Conservation (phyloP, 2,329 filamentous ascomycete species). For the Cercospora zeae-maydis region DNA sequence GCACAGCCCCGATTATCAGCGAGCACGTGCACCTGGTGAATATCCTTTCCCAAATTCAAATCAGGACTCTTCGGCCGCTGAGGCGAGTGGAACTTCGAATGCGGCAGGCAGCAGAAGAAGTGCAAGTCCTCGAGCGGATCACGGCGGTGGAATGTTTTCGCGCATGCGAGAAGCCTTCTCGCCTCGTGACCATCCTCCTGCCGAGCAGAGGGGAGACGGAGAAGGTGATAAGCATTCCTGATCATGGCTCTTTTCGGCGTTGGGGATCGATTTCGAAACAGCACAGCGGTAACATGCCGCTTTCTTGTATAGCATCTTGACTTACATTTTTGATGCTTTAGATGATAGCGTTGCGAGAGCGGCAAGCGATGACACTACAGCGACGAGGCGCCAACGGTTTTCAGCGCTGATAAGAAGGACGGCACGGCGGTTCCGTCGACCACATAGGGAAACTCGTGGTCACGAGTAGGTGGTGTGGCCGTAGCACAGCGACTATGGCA, state of each 20-base stretch:
- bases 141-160: conserved; percentile 28
- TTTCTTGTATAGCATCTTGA: conserved; percentile 9
- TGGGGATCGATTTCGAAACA: background rate
- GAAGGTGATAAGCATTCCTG: background rate
- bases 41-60: conserved; percentile 22
- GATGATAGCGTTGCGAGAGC: conserved; percentile 15
- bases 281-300: background rate
- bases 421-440: background rate
- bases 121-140: conserved; percentile 16
- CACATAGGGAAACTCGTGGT: background rate
- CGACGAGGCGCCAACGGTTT: conserved; percentile 14
- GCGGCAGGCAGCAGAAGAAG: conserved; percentile 21
- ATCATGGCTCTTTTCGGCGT: background rate
- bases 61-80: conserved; percentile 16
- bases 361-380: conserved; percentile 5
- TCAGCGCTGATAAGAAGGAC: conserved; percentile 7
- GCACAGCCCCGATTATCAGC: conserved; percentile 26
- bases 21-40: conserved; percentile 22
- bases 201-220: conserved; percentile 8
- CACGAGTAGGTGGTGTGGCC: conserved; percentile 3
- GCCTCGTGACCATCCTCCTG: conserved; percentile 9
- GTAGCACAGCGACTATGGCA: background rate
- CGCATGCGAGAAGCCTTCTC: conserved; percentile 36
- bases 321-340: conserved; percentile 14
- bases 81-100: conserved; percentile 23